A percentile compares a stretch with the other conserved stretches of the same genome.
These are phyloP conservation scores for Rhodotorula diobovata DNA, from an alignment of 768 basidiomycete genomes.

Conservation along the genomic window DNA sequence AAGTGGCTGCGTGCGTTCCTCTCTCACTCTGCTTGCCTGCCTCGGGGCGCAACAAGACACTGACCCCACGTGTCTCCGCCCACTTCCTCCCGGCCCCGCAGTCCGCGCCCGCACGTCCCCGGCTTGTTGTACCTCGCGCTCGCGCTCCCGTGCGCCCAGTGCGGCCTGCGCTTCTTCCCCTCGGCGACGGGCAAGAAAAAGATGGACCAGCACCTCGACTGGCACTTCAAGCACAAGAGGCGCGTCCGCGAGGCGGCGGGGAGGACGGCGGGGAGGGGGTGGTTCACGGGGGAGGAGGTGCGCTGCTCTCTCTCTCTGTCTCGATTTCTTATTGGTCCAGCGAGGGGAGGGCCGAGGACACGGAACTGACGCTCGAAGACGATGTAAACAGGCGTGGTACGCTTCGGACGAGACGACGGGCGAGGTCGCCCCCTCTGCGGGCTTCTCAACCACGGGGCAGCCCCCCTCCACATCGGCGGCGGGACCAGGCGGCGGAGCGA, in stretches of 20 bases:
- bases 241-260: conserved; percentile 58
- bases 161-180: conserved; percentile 79
- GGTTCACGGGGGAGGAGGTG: conserved; percentile 56
- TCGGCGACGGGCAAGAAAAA: conserved; percentile 64
- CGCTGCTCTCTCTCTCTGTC: not conserved
- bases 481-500: not conserved
- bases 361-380: not conserved
- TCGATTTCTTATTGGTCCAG: not conserved
- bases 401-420: conserved; percentile 44
- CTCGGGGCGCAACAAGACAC: no score
- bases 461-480: not conserved
- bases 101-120: conserved; percentile 60
- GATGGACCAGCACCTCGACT: conserved; percentile 85
- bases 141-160: conserved; percentile 84
- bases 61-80: not conserved
- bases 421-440: not conserved
- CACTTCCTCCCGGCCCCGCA: conserved; percentile 45
- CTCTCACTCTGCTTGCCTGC: not conserved
- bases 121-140: conserved; percentile 70
- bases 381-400: conserved; percentile 75
- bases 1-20: conserved; percentile 62
- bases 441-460: not conserved
- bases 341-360: not conserved
- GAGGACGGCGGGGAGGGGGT: conserved; percentile 80
- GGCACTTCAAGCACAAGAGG: conserved; percentile 91